Base-by-base conservation (phyloP, 768 basidiomycete species). In the Butyriboletus loyo region DNA sequence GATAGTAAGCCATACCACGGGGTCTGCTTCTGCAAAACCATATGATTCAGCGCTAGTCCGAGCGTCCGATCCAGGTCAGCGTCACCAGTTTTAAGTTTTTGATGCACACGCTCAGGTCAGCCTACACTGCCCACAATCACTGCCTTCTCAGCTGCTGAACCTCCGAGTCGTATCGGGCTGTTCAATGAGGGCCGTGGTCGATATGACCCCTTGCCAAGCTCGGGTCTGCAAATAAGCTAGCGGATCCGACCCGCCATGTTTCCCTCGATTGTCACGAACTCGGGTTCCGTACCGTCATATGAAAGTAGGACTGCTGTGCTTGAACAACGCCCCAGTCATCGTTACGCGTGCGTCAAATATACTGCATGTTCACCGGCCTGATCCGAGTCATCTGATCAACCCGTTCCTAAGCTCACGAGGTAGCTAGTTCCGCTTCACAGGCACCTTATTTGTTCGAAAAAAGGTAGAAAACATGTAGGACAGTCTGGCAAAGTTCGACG, bases 381-480 rank as follows among this genome's bases (percentile, higher is more conserved):
- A n/a, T n/a, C n/a, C n/a, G n/a, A n/a, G n/a, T n/a, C n/a, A n/a
- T n/a, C n/a, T n/a, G n/a, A n/a, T n/a, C n/a, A n/a, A n/a, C n/a
- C n/a, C n/a, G n/a, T n/a, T n/a, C n/a, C n/a, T n/a, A n/a, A n/a
- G n/a, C n/a, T n/a, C n/a, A n/a, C n/a, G n/a, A n/a, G n/a, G n/a
- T n/a, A n/a, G n/a, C n/a, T n/a, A n/a, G n/a, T n/a, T n/a, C n/a
- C n/a, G n/a, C n/a, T n/a, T n/a, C n/a, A n/a, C n/a, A n/a, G n/a
- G n/a, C n/a, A n/a, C n/a, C n/a, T n/a, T n/a, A n/a, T 13, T 55
- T 40, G 27, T 56, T 44, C 42, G n/a, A 36, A 24, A 47, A 54
- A 25, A 1, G 24, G 53, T 24, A 34, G 17, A n/a, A 48, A 38
- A 47, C 53, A 31, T 44, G 39, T 22, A 4, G 40, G 17, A 19